Evolutionary conservation across 129 eudicot genomes (phyloP).

Genomic region (Oenanthe sinensis): DNA sequence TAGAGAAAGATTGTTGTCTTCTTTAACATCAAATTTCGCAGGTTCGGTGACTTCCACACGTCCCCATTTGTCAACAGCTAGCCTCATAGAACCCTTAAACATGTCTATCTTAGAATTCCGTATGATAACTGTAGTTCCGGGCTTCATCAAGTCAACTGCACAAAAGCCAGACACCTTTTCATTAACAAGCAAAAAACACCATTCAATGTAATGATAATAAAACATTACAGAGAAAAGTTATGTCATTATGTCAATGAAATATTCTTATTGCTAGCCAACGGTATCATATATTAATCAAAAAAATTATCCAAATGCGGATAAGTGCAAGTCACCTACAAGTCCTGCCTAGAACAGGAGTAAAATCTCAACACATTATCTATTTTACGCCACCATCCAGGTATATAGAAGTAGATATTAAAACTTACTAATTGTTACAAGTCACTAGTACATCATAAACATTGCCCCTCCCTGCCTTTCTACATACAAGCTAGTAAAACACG

Average conservation of each 20-base stretch:
- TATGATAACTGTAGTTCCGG: conserved; percentile 58
- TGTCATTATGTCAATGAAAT: background rate
- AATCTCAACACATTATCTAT: background rate
- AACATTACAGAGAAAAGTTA: background rate
- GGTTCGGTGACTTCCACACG: conserved; percentile 73
- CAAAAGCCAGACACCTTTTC: background rate
- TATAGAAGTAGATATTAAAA: background rate
- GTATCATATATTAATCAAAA: background rate
- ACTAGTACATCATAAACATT: background rate
- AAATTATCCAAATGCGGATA: background rate
- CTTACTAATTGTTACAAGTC: background rate
- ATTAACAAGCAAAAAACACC: background rate
- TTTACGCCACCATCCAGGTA: background rate
- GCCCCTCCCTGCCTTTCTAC: background rate
- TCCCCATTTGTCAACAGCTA: conserved; percentile 83
- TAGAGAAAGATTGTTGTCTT: conserved; percentile 76
- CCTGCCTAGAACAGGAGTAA: background rate
- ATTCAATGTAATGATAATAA: background rate
- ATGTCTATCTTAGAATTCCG: conserved; percentile 78
- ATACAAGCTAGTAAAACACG: background rate
- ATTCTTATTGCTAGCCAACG: background rate
- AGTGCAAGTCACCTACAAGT: background rate
- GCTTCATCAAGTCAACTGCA: conserved; percentile 74
- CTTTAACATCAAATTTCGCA: conserved; percentile 61
- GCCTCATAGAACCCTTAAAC: conserved; percentile 81